A percentile compares a stretch with the other conserved stretches of the same genome.
These are phyloP conservation scores for Pyrenochaeta sp. DNA, from an alignment of 2,329 filamentous ascomycete species.

Conservation along the genomic window DNA sequence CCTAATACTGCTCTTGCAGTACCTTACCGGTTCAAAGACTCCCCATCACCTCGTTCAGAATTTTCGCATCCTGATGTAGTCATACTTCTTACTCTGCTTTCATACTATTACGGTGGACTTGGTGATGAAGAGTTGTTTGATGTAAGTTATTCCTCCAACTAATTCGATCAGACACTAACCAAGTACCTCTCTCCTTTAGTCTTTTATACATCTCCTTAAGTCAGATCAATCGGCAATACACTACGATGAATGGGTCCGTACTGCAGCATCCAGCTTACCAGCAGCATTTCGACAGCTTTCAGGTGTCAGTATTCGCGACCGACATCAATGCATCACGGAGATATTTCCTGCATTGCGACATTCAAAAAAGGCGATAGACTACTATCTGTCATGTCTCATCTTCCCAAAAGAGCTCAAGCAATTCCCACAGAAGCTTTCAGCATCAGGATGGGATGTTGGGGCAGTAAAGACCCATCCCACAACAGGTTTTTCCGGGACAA, in stretches of 20 bases:
- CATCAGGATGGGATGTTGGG: constrained; percentile 74
- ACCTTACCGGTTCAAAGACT: constrained; percentile 72
- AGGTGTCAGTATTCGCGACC: constrained; percentile 57
- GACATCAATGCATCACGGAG: constrained; percentile 53
- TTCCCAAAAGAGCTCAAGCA: constrained; percentile 71
- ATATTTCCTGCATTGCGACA: constrained; percentile 64
- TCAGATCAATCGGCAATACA: constrained; percentile 63
- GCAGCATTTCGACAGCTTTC: constrained; percentile 50
- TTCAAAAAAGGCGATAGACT: constrained; percentile 67
- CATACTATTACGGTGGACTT: constrained; percentile 73
- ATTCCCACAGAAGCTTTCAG: constrained; percentile 69
- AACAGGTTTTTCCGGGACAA: constrained; percentile 76
- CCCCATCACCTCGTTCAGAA: constrained; percentile 69
- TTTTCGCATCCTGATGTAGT: constrained; percentile 74
- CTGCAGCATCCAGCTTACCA: constrained; percentile 33
- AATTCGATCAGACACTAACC: no score
- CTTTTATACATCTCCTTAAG: constrained; percentile 56
- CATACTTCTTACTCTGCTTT: constrained; percentile 70
- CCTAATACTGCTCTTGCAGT: constrained; percentile 64
- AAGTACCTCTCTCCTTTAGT: no score
- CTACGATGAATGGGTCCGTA: constrained; percentile 60
- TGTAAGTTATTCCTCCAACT: constrained; percentile 24
- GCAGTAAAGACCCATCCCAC: constrained; percentile 57
- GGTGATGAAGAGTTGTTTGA: constrained; percentile 58
- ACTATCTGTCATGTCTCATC: constrained; percentile 66